phyloP scores from a whole-genome alignment of 345 rosid genomes.

The Garcia nutans region DNA sequence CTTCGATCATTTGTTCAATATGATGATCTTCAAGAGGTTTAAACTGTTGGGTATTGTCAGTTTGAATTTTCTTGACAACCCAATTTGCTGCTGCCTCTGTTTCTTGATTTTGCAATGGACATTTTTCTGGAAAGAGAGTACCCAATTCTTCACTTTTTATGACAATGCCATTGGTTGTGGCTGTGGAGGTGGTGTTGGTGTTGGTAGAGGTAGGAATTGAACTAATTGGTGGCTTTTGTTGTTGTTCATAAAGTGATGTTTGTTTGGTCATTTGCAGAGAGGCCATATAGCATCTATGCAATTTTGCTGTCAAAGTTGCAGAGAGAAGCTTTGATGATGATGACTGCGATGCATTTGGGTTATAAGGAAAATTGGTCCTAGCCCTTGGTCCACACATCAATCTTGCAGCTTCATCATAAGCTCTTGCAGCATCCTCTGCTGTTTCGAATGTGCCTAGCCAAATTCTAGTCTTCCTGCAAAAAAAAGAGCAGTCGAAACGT shows the following conservation, averaged over 20 bases:
- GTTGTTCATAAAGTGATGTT: slow-evolving; percentile 36
- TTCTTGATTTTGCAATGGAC: slow-evolving; percentile 32
- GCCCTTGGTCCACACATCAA: slow-evolving; percentile 96
- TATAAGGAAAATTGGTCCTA: slow-evolving; percentile 87
- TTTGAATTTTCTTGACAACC: slow-evolving; percentile 44
- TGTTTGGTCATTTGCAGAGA: slow-evolving; percentile 80
- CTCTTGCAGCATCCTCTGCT: slow-evolving; percentile 94
- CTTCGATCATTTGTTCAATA: slow-evolving; percentile 95
- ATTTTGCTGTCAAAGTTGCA: slow-evolving; percentile 83
- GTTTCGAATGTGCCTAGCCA: slow-evolving; percentile 98
- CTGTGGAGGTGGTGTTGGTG: background rate
- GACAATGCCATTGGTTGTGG: slow-evolving; percentile 26
- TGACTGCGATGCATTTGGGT: slow-evolving; percentile 63
- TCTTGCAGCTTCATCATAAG: slow-evolving; percentile 97
- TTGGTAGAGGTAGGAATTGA: background rate
- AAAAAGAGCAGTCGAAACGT: slow-evolving; percentile 23
- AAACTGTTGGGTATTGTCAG: slow-evolving; percentile 31
- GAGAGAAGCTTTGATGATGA: slow-evolving; percentile 86
- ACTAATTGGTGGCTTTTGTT: slow-evolving; percentile 21
- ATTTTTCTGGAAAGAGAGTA: slow-evolving; percentile 27
- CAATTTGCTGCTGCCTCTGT: slow-evolving; percentile 35
- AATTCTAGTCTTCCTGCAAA: slow-evolving; percentile 84
- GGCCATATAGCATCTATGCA: slow-evolving; percentile 92
- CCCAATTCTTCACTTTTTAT: slow-evolving; percentile 28
- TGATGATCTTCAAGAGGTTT: slow-evolving; percentile 82